Evolutionary conservation across 805 yeast species (phyloP), one percentile per base, ranked within the genome.

Genomic region (Blastobotrys parvus): DNA sequence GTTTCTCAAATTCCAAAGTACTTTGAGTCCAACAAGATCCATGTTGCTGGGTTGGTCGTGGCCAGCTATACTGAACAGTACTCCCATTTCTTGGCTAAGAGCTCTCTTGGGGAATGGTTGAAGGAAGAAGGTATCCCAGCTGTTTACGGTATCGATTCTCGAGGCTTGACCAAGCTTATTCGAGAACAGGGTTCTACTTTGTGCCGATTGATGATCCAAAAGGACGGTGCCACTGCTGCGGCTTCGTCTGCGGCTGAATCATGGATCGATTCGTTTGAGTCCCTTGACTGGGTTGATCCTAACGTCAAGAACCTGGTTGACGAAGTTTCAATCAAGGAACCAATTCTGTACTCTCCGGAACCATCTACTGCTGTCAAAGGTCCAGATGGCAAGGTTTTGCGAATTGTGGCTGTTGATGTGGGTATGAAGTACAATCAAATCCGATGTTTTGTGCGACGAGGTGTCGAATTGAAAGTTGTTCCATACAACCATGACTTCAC

Each of bases 401-500:
- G 92, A 64, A 83, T 92, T 51, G 65, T 92, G 31, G 95, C 96
- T 18, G 72, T 92, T 50, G 99, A 92, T 67, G 96, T 89, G 45
- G 99, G 99, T 75, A 85, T 92, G 86, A 92, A 92, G 69, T 90
- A 72, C 71, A 92, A 92, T 69, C 99, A 92, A 71, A 86, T 92
- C 60, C 82, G 99, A 66, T 92, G 98, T 66, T 90, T 92, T 52
- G 87, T 92, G 46, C 78, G 79, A 62, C 82, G 98, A 60, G 98
- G 99, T 63, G 96, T 92, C 41, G 97, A 94, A 68, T 72, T 92
- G 54, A 77, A 79, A 61, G 97, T 92, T 44, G 97, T 92, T 38
- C 97, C 98, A 48, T 90, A 90, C 89, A 81, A 92, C 63, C 80
- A 88, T 61, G 95, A 88, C 65, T 81, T 83, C 63, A 70, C 83